phyloP scores from a whole-genome alignment of 2,329 filamentous ascomycete genomes.

The Beauveria australis region DNA sequence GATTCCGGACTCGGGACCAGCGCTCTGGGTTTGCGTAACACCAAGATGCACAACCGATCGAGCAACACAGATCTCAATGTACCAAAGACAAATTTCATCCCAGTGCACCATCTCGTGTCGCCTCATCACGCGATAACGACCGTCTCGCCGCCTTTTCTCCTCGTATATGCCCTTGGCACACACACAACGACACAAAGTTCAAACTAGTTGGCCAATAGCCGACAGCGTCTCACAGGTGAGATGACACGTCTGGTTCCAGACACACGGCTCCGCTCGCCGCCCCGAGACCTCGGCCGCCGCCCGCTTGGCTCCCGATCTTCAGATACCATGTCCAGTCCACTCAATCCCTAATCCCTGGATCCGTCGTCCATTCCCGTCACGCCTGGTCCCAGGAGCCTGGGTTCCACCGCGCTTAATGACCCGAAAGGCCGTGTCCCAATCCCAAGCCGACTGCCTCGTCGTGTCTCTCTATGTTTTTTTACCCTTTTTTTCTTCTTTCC shows the following conservation, averaged over 20 bases:
- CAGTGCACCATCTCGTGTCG: background rate
- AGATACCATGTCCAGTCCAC: slow-evolving; percentile 12
- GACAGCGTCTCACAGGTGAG: slow-evolving; percentile 23
- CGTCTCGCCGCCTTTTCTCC: background rate
- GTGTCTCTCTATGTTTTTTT: slow-evolving; percentile 11
- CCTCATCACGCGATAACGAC: background rate
- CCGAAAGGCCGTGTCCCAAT: slow-evolving; percentile 9
- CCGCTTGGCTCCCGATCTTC: slow-evolving; percentile 11
- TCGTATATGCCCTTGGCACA: background rate
- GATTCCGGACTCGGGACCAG: background rate
- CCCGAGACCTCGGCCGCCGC: slow-evolving; percentile 8
- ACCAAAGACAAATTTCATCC: background rate
- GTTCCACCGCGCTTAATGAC: slow-evolving; percentile 11
- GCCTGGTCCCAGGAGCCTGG: slow-evolving; percentile 4
- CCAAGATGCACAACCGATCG: slow-evolving; percentile 3
- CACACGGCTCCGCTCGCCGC: slow-evolving; percentile 6
- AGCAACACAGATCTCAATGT: background rate
- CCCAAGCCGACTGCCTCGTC: background rate
- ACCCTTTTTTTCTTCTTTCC: background rate
- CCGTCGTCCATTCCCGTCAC: slow-evolving; percentile 14
- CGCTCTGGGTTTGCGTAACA: background rate
- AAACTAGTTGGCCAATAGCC: background rate
- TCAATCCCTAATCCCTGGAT: slow-evolving; percentile 15
- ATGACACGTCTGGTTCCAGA: slow-evolving; percentile 27
- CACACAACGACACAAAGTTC: background rate